Evolutionary conservation across 805 yeast genomes (phyloP), one percentile per base, ranked within the genome.

Genomic region (Teunomyces panamensis): DNA sequence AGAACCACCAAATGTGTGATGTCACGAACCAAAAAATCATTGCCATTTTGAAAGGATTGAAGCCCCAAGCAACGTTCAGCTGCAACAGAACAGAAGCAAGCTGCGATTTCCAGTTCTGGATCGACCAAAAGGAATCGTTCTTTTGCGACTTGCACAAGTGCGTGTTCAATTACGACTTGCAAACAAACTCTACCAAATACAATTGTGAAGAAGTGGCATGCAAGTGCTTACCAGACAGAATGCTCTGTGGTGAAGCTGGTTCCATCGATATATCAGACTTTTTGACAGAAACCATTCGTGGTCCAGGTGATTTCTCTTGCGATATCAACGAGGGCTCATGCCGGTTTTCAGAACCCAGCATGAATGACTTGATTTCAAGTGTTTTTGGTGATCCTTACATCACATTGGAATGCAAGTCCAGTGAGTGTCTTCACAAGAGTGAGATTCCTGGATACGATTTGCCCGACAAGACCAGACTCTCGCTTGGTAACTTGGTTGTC

Each of bases 41-140:
- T 37, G 83, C 85, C 48, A 85, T 92, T 42, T 73, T 94, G 54
- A 74, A 82, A 13, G 97, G 96, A 0, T 79, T 82, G 64, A 78
- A 76, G 45, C 98, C 99, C 1, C 96, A 92, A 61, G 97, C 89
- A 3, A 90, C 97, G 0, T 92, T 94, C 67, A 80, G 89, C 34
- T 94, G 99, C 71, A 83, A 88, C 60, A 80, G 75, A 56, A 77
- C 85, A 1, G 70, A 80, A 0, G 77, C 68, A 13, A 66, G 65
- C 9, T 94, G 99, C 68, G 83, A 89, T 63, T 89, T 94, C 69
- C 98, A 94, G 66, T 89, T 94, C 62, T 94, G 99, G 99, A 89
- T 94, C 53, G 97, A 85, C 56, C 81, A 89, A 63, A 71, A 77
- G 39, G 99, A 94, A 64, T 85, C 95, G 50, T 94, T 94, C 65